Base-by-base conservation (phyloP, 2,329 filamentous ascomycete genomes). In the Aspergillus ruber region DNA sequence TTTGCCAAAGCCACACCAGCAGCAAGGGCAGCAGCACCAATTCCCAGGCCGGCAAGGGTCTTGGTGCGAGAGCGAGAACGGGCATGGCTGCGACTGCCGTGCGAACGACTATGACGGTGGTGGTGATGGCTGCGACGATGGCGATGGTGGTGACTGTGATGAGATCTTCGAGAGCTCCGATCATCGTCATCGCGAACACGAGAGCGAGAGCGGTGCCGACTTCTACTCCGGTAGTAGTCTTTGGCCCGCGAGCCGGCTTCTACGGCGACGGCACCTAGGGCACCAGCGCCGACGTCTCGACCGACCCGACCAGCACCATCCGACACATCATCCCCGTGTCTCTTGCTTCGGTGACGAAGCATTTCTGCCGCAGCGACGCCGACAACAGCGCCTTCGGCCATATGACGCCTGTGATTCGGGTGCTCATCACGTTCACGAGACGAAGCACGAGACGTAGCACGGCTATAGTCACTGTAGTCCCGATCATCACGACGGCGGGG, bases 301-400 rank as follows among this genome's bases (percentile, higher is more conserved):
- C 69, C 68, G 10, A 74, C 48, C 20, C 71, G 77, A 42, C 77
- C 72, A 32, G 76, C 61, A 25, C 73, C 73, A 52, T 72, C 70
- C 39, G 78, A 76, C 9, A 74, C 69, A 7, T 77, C 74, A 43
- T 79, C 74, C 23, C 80, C 81, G 56, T 81, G 70, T 40, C 71
- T 72, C 66, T 78, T 81, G 43, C 75, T 73, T 52, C 79, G 80
- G 54, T 77, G 78, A 44, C 81, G 74, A 15, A 84, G 55, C 32
- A 84, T 66, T 54, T 82, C 79, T 33, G 80, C 80, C 36, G 80
- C 81, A 51, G 78, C 82, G 40, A 80, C 69, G 41, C 81, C 82
- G 38, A 78, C 78, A 45, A 83, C 64, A 21, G 79, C 79, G 42
- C 81, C 82, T 57, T 81, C 81, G n/a, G 80, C 81, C 40, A 84